Evolutionary conservation across 345 rosid genomes (phyloP), one percentile per base, ranked within the genome.

Genomic region (Litchi chinensis): DNA sequence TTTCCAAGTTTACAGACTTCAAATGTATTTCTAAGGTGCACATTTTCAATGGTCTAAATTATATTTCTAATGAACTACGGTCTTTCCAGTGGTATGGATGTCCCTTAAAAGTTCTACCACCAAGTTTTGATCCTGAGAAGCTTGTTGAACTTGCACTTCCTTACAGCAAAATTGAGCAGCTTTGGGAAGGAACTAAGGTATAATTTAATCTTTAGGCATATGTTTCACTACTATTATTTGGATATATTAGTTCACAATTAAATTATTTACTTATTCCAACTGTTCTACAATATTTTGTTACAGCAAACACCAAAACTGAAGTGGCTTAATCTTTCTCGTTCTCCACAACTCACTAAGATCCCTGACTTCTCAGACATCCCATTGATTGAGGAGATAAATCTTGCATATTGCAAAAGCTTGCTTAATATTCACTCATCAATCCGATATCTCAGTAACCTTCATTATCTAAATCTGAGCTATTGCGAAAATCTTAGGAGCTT

Each of bases 41-140:
- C 24, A 28, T 81, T 43, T 19, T 46, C 13, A 4, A 65, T 8
- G 46, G 68, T n/a, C 79, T 66, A 39, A 59, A 48, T 43, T 18
- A 13, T 60, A 79, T 76, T n/a, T 70, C 79, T n/a, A 11, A 37
- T 50, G 76, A 52, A 46, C 28, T 80, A 8, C 40, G 77, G 26
- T 50, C 15, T 76, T 44, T 80, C 16, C 10, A 62, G 8, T 80
- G 73, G 83, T 46, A 70, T 39, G 32, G 46, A 13, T 81, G 41
- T 50, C 77, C 77, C 41, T 81, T 57, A 21, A 71, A 81, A 50
- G n/a, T 16, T 8, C 52, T 80, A 57, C 83, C 37, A 32, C 4
- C 37, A 32, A 32, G 12, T 60, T 80, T 75, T 40, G 16, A 41
- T 10, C 24, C 79, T n/a, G 62, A 57, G 9, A 46, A 80, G 0